Evolutionary conservation across 2,329 filamentous ascomycete species (phyloP).

Genomic region (Rhexocercosporidium sp.): DNA sequence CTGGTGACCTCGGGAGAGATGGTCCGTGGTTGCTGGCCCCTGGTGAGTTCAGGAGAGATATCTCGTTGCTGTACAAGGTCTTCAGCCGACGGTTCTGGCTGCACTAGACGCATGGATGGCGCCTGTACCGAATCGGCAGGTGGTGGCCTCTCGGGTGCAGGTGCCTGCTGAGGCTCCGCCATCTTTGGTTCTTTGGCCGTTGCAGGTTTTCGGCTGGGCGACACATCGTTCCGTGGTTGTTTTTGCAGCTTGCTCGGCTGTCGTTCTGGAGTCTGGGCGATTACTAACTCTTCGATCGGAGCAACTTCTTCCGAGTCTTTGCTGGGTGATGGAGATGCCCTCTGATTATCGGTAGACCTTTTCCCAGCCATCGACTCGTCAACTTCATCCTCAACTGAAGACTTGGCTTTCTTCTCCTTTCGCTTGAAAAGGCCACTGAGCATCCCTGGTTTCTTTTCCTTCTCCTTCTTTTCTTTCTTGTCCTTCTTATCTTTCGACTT

Average conservation of each 20-base stretch:
- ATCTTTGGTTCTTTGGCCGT: constrained; percentile 31
- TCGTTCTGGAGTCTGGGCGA: constrained; percentile 50
- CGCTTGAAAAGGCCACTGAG: constrained; percentile 63
- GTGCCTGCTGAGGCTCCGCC: constrained; percentile 34
- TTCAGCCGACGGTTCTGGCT: constrained; percentile 35
- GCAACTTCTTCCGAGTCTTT: constrained; percentile 41
- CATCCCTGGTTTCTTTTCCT: constrained; percentile 61
- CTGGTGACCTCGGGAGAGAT: constrained; percentile 44
- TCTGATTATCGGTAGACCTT: constrained; percentile 50
- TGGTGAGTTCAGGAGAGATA: constrained; percentile 45
- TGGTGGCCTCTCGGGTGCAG: constrained; percentile 36
- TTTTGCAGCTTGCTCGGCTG: constrained; percentile 75
- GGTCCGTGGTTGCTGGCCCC: constrained; percentile 40
- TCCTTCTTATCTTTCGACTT: constrained; percentile 72
- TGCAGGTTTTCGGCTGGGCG: constrained; percentile 34
- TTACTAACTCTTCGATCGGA: constrained; percentile 31
- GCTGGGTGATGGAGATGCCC: constrained; percentile 39
- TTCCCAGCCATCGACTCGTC: constrained; percentile 39
- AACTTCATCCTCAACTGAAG: constrained; percentile 62
- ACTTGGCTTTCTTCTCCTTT: constrained; percentile 51
- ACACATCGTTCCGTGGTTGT: constrained; percentile 46
- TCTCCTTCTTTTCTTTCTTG: constrained; percentile 62
- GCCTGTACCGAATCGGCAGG: constrained; percentile 35
- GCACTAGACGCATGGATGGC: constrained; percentile 40
- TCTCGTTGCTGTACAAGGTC: constrained; percentile 39